phyloP scores from a whole-genome alignment of 164 flowering plant species.

The Vitis riparia region DNA sequence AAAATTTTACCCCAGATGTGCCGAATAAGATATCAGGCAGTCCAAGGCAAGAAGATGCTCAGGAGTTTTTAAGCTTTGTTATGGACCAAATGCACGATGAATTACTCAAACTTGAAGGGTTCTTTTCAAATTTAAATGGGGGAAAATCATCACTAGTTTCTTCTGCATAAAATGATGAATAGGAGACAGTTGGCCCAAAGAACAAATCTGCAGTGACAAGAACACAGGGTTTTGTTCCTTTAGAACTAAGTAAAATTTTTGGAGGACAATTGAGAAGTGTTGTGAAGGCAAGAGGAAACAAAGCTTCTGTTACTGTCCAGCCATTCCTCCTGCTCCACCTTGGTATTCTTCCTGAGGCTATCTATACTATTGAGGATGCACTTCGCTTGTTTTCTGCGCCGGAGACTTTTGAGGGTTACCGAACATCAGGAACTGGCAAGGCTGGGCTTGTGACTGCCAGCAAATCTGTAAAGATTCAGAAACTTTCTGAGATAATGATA shows the following conservation, averaged over 20 bases:
- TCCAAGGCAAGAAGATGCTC: conserved; percentile 99
- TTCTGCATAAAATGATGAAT: conserved; percentile 81
- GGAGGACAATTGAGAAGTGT: conserved; percentile 89
- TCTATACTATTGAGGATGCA: conserved; percentile 82
- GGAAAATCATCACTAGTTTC: conserved; percentile 50
- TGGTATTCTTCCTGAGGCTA: conserved; percentile 70
- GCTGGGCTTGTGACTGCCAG: conserved; percentile 78
- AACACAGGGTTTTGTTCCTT: conserved; percentile 81
- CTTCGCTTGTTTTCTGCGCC: conserved; percentile 78
- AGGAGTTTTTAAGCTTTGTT: conserved; percentile 88
- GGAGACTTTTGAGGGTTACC: conserved; percentile 89
- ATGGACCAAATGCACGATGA: conserved; percentile 97
- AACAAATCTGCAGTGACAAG: conserved; percentile 94
- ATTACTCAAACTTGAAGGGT: conserved; percentile 75
- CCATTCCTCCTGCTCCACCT: conserved; percentile 89
- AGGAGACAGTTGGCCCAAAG: conserved; percentile 99
- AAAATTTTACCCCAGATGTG: conserved; percentile 86
- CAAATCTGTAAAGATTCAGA: conserved; percentile 75
- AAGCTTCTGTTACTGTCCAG: conserved; percentile 86
- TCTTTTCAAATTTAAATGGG: conserved; percentile 27
- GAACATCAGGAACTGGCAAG: conserved; percentile 74
- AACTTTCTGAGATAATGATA: conserved; percentile 86
- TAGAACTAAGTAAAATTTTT: conserved; percentile 82
- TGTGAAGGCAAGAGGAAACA: conserved; percentile 89
- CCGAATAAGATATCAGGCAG: conserved; percentile 68